A percentile compares a stretch with the other conserved stretches of the same genome.
These are phyloP conservation scores for Cordyceps cicadae DNA, from an alignment of 2,329 filamentous ascomycete species.

Conservation along the genomic window DNA sequence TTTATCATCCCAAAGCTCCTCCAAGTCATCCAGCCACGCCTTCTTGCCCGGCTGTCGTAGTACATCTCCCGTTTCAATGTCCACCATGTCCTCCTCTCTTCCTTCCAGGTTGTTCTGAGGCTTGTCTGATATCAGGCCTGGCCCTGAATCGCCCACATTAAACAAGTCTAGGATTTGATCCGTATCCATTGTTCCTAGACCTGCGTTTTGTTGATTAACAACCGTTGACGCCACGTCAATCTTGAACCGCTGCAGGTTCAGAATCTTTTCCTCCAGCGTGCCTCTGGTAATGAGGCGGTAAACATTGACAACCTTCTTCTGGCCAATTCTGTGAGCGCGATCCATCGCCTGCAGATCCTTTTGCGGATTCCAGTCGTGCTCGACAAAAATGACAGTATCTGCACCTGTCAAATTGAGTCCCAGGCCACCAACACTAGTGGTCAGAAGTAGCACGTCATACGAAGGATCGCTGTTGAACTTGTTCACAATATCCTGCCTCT, in stretches of 20 bases:
- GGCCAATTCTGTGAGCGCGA: constrained; percentile 91
- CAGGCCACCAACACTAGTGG: constrained; percentile 88
- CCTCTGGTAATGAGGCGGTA: constrained; percentile 94
- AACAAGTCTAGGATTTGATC: constrained; percentile 97
- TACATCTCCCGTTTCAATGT: constrained; percentile 85
- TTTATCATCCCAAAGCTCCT: constrained; percentile 92
- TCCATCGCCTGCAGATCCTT: constrained; percentile 99
- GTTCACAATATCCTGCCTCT: constrained; percentile 96
- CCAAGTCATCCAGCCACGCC: constrained; percentile 86
- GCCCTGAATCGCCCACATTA: constrained; percentile 73
- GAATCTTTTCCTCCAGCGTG: constrained; percentile 95
- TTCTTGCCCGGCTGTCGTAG: constrained; percentile 95
- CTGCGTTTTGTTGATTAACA: constrained; percentile 97
- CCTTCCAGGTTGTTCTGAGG: constrained; percentile 50
- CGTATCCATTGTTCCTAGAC: constrained; percentile 91
- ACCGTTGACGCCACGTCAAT: constrained; percentile 97
- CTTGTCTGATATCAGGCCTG: constrained; percentile 55
- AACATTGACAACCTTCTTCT: constrained; percentile 99
- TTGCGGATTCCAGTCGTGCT: constrained; percentile 99
- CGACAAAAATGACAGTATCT: constrained; percentile 98
- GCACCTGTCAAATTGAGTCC: constrained; percentile 93
- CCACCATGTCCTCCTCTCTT: constrained; percentile 78
- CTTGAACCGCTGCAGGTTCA: constrained; percentile 97
- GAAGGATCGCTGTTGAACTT: constrained; percentile 97
- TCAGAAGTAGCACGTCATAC: constrained; percentile 88